Evolutionary conservation across 2,329 filamentous ascomycete species (phyloP).

Genomic region (Calonectria multiphialidica): DNA sequence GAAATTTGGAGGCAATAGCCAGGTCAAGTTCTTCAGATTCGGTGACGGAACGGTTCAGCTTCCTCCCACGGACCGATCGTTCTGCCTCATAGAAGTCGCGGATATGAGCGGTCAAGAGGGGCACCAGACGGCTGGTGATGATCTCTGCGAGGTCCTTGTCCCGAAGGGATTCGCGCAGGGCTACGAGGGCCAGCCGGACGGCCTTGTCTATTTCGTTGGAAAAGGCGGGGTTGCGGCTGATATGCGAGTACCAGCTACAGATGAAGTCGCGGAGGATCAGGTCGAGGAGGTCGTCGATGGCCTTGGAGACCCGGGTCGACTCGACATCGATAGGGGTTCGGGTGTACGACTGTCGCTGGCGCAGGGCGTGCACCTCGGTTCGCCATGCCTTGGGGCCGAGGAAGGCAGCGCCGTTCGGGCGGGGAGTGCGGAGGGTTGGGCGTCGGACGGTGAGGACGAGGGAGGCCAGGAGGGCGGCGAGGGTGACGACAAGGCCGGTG

Average conservation of each 20-base stretch:
- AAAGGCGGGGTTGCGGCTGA: slow-evolving; percentile 85
- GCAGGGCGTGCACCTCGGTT: slow-evolving; percentile 76
- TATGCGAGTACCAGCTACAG: slow-evolving; percentile 87
- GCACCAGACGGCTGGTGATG: slow-evolving; percentile 84
- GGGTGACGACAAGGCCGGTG: slow-evolving; percentile 71
- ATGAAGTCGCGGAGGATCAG: slow-evolving; percentile 88
- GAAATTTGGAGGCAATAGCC: slow-evolving; percentile 95
- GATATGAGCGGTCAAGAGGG: slow-evolving; percentile 89
- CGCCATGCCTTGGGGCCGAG: slow-evolving; percentile 74
- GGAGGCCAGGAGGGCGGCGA: slow-evolving; percentile 67
- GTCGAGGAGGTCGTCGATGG: slow-evolving; percentile 82
- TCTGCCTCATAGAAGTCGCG: slow-evolving; percentile 94
- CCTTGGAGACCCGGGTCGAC: slow-evolving; percentile 82
- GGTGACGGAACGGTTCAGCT: slow-evolving; percentile 89
- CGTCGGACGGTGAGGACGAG: slow-evolving; percentile 67
- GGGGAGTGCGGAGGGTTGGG: slow-evolving; percentile 54
- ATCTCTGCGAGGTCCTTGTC: slow-evolving; percentile 87
- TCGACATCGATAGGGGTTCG: slow-evolving; percentile 79
- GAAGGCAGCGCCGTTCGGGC: slow-evolving; percentile 68
- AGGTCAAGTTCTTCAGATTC: slow-evolving; percentile 97
- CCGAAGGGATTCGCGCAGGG: slow-evolving; percentile 78
- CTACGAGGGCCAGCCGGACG: slow-evolving; percentile 78
- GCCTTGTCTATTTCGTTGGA: slow-evolving; percentile 87
- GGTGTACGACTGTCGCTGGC: slow-evolving; percentile 74
- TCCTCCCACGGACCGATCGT: slow-evolving; percentile 84